A percentile compares a stretch with the other conserved stretches of the same genome.
Evolutionary conservation across 495 filamentous ascomycete species (phyloP).

Genomic region (Penicillium roqueforti): DNA sequence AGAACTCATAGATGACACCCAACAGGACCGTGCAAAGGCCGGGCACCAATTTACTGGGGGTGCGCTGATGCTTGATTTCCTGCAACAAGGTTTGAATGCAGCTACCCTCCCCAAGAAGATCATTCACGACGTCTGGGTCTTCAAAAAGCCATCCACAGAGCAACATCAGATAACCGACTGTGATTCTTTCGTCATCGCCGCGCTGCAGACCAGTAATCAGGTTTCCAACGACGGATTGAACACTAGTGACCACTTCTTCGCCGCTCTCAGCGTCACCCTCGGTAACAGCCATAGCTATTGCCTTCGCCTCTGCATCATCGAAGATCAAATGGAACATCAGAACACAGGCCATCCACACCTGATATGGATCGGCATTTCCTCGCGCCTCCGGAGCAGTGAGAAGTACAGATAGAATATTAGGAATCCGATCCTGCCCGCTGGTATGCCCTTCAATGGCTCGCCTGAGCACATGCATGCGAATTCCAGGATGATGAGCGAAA

Average conservation of each 20-base stretch:
- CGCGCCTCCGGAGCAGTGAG: conserved; percentile 57
- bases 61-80: conserved; percentile 58
- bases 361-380: conserved; percentile 74
- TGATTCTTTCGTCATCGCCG: conserved; percentile 73
- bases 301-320: conserved; percentile 76
- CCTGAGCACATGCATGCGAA: conserved; percentile 77
- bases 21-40: conserved; percentile 80
- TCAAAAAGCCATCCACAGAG: conserved; percentile 93
- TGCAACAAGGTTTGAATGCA: conserved; percentile 82
- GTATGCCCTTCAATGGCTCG: conserved; percentile 86
- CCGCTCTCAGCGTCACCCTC: conserved; percentile 88
- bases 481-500: conserved; percentile 71
- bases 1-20: conserved; percentile 94
- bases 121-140: conserved; percentile 84
- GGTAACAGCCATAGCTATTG: conserved; percentile 70
- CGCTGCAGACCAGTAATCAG: conserved; percentile 71
- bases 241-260: conserved; percentile 92
- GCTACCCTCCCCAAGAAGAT: conserved; percentile 93
- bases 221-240: conserved; percentile 80
- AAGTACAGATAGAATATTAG: conserved; percentile 86
- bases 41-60: conserved; percentile 60
- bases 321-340: conserved; percentile 85
- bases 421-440: conserved; percentile 73
- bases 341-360: conserved; percentile 87
- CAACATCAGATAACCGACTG: conserved; percentile 85